These are phyloP conservation scores for Hortaea werneckii DNA, from an alignment of 2,329 filamentous ascomycete genomes.

Conservation along the genomic window DNA sequence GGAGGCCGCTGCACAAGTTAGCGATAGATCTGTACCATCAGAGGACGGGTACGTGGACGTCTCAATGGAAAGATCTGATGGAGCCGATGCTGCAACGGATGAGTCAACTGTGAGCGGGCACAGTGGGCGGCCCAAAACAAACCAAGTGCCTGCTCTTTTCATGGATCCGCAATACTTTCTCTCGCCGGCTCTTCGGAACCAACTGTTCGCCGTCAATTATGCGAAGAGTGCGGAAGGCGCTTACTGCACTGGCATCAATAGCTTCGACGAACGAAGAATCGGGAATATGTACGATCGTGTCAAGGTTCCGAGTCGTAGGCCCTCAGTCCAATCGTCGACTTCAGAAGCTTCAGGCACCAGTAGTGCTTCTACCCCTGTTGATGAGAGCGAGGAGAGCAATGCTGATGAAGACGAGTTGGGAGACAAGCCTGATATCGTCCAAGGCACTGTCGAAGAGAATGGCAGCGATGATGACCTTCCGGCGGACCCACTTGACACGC, in stretches of 20 bases:
- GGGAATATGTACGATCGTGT: slow-evolving; percentile 21
- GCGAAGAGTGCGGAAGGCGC: slow-evolving; percentile 49
- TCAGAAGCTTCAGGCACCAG: slow-evolving; percentile 16
- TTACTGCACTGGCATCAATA: slow-evolving; percentile 42
- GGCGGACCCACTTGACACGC: slow-evolving; percentile 4
- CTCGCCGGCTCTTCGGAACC: slow-evolving; percentile 50
- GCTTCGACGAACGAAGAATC: slow-evolving; percentile 10
- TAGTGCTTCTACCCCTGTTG: slow-evolving; percentile 8
- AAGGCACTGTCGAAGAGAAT: slow-evolving; percentile 11
- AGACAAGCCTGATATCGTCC: slow-evolving; percentile 15
- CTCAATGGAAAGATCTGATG: slow-evolving; percentile 57
- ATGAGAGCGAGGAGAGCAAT: slow-evolving; percentile 16
- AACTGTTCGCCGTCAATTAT: slow-evolving; percentile 66
- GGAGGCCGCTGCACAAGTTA: slow-evolving; percentile 45
- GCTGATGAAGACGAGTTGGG: slow-evolving; percentile 11
- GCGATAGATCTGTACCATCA: slow-evolving; percentile 69
- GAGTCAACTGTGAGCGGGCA: slow-evolving; percentile 6
- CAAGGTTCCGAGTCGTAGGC: slow-evolving; percentile 13
- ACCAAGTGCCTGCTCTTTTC: slow-evolving; percentile 18
- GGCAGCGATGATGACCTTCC: slow-evolving; percentile 10
- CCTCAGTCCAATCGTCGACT: slow-evolving; percentile 16
- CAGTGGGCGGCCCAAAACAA: background rate
- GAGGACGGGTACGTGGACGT: slow-evolving; percentile 90
- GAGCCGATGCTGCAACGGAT: background rate
- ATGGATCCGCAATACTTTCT: slow-evolving; percentile 36